Evolutionary conservation across 2,329 filamentous ascomycete species (phyloP).

Genomic region (Beauveria caledonica): DNA sequence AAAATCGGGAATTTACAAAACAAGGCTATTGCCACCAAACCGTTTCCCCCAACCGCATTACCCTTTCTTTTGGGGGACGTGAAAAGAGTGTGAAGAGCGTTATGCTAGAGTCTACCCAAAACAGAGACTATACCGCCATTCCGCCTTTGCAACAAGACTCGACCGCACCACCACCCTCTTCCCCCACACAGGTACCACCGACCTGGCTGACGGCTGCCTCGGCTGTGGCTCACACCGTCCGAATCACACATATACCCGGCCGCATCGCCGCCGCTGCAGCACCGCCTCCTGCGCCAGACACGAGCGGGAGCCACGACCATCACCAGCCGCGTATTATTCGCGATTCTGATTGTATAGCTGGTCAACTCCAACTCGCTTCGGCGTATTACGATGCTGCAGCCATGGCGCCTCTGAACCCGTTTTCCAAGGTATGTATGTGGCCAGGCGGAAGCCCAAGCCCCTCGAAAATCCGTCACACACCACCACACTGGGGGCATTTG

Average conservation of each 20-base stretch:
- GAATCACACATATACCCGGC: conserved; percentile 5
- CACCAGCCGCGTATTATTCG: background rate
- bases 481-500: background rate
- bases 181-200: background rate
- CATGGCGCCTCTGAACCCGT: conserved; percentile 48
- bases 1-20: background rate
- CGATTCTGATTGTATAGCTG: background rate
- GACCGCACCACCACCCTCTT: no score
- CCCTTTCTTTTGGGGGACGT: no score
- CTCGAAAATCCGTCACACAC: background rate
- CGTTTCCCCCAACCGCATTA: background rate
- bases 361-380: conserved; percentile 24
- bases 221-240: conserved; percentile 6
- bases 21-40: background rate
- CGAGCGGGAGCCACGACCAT: background rate
- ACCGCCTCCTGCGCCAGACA: background rate
- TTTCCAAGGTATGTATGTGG: conserved; percentile 47
- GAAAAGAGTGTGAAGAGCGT: background rate
- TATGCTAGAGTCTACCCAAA: conserved; percentile 3
- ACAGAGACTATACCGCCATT: background rate
- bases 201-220: conserved; percentile 7
- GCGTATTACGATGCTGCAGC: conserved; percentile 49
- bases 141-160: background rate
- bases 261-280: background rate
- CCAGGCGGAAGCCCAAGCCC: no score